Evolutionary conservation across 2,329 filamentous ascomycete species (phyloP).

Genomic region (Annulohypoxylon truncatum): DNA sequence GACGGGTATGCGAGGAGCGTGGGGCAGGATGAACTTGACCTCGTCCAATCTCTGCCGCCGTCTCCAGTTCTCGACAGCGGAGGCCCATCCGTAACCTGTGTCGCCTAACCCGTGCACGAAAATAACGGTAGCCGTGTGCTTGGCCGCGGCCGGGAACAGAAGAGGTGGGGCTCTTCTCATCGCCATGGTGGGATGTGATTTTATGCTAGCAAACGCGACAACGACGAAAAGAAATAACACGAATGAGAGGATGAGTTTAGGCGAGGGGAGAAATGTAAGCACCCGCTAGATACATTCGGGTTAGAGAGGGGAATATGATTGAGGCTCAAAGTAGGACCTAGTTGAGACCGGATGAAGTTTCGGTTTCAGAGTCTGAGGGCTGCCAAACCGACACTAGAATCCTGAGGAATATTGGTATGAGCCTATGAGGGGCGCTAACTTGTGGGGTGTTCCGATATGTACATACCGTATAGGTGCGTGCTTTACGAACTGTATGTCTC

Average conservation of each 20-base stretch:
- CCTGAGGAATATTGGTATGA: background rate
- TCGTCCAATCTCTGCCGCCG: slow-evolving; percentile 83
- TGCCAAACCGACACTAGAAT: background rate
- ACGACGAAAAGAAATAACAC: slow-evolving; percentile 4
- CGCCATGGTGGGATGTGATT: slow-evolving; percentile 41
- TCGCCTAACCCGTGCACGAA: slow-evolving; percentile 94
- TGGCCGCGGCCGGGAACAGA: slow-evolving; percentile 46
- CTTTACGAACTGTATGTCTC: background rate
- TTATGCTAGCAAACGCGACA: slow-evolving; percentile 1
- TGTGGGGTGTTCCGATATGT: slow-evolving; percentile 6
- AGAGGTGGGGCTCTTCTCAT: slow-evolving; percentile 46
- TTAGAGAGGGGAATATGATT: background rate
- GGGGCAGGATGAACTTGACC: slow-evolving; percentile 93
- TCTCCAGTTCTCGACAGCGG: slow-evolving; percentile 88
- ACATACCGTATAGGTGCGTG: background rate
- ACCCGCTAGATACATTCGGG: slow-evolving; percentile 16
- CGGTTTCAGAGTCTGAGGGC: background rate
- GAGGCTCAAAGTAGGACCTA: slow-evolving; percentile 13
- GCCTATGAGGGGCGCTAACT: background rate
- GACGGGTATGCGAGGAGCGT: slow-evolving; percentile 88
- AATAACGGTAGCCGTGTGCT: slow-evolving; percentile 94
- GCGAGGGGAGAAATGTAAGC: slow-evolving; percentile 12
- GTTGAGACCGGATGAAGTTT: slow-evolving; percentile 5
- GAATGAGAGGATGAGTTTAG: slow-evolving; percentile 8
- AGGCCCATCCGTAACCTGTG: slow-evolving; percentile 80